Conservation (phyloP, 2,329 filamentous ascomycete species). For the Aspergillus latus region DNA sequence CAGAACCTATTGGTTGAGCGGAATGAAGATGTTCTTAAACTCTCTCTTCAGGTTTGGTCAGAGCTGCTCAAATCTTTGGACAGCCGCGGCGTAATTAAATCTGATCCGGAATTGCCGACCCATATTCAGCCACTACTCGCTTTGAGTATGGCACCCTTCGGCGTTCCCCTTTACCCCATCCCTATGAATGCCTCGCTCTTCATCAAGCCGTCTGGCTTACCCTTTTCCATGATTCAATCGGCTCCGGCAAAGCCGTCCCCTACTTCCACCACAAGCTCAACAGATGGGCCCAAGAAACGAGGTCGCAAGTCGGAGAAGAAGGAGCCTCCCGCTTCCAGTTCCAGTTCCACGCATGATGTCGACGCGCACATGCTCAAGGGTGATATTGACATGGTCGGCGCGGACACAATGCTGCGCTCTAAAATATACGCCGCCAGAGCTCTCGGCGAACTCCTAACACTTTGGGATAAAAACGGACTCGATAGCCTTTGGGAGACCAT, state of each 20-base stretch:
- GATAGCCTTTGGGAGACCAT: conserved; percentile 62
- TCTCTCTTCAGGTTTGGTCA: conserved; percentile 84
- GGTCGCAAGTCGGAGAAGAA: conserved; percentile 81
- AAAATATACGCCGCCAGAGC: conserved; percentile 84
- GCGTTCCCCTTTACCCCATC: conserved; percentile 84
- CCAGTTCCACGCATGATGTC: conserved; percentile 76
- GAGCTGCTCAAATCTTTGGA: conserved; percentile 71
- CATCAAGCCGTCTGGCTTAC: conserved; percentile 87
- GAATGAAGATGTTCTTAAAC: conserved; percentile 75
- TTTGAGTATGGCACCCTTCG: conserved; percentile 85
- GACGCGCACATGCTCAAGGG: conserved; percentile 98
- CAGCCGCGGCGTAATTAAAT: conserved; percentile 58
- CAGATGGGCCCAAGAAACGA: conserved; percentile 69
- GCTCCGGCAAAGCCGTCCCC: conserved; percentile 44
- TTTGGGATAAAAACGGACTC: conserved; percentile 61
- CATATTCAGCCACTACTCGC: conserved; percentile 81
- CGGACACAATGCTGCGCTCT: conserved; percentile 83
- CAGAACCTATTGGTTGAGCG: conserved; percentile 94
- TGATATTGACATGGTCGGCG: conserved; percentile 89
- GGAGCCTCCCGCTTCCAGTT: conserved; percentile 59
- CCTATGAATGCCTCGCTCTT: conserved; percentile 89
- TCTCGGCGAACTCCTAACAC: conserved; percentile 77
- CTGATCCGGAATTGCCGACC: conserved; percentile 69
- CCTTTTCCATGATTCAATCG: conserved; percentile 59
- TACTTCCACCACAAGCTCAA: conserved; percentile 43